Evolutionary conservation across 257 asterid species (phyloP), one percentile per base, ranked within the genome.

Genomic region (Mitragyna speciosa): DNA sequence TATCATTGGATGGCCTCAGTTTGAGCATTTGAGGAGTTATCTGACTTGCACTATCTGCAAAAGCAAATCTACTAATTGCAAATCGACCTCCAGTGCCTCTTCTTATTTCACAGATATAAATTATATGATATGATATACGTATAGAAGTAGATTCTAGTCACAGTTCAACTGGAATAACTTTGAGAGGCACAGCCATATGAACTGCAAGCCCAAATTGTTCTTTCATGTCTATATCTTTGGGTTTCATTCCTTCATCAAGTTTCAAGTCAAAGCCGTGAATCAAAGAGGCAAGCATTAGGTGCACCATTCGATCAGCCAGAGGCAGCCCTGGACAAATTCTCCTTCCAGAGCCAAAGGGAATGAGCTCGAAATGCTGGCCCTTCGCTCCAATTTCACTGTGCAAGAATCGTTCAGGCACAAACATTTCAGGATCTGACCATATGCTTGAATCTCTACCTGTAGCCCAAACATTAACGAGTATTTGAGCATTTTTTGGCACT

Each of bases 321-420:
- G 89, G 84, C 79, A 86, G 33, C 10, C 89, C 92, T 0, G 87
- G 89, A 30, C 89, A 89, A 0, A 83, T 82, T 28, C 91, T 84
- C 56, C 89, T 70, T 0, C 88, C 89, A 0, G 87, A 68, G 0
- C 85, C 92, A 36, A 89, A 87, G 0, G 90, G 85, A 56, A 87
- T 85, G 59, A 88, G 72, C 83, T 86, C 84, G 28, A 86, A 86
- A 77, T 82, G 24, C 4, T 79, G 30, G 7, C 87, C 88, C 64
- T 39, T 73, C 20, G 65, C 81, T 54, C 85, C 86, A 11, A 77
- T 70, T 1, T 70, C 48, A 4, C 16, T 39, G 0, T 59, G 68
- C 83, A 89, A 75, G 61, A 87, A 89, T 48, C 92, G 58, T 26
- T 86, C 89, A 0, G 89, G 88, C 80, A 48, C 6, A 41, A 89